Percentiles rank a stretch among this genome's conserved stretches.
These are phyloP conservation scores for Adansonia rubrostipa DNA, from an alignment of 441 rosid species.

Conservation along the genomic window DNA sequence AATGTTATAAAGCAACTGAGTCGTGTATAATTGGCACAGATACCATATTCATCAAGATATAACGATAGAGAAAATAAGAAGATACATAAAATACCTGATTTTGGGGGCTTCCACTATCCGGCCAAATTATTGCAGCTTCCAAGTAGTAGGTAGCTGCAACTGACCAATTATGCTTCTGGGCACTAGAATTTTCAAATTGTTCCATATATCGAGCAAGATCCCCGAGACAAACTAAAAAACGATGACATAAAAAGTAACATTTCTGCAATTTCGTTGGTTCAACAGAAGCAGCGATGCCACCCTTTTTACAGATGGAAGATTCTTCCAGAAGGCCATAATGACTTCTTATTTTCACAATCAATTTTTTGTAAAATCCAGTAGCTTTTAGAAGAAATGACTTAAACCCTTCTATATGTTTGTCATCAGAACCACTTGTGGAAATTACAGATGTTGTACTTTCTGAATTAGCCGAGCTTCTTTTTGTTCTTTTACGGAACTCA, in stretches of 20 bases:
- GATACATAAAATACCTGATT: constrained; percentile 64
- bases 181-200: constrained; percentile 51
- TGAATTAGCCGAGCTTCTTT: constrained; percentile 43
- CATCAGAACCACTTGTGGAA: constrained; percentile 32
- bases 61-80: constrained; percentile 8
- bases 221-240: constrained; percentile 86
- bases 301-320: constrained; percentile 34
- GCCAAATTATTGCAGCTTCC: constrained; percentile 79
- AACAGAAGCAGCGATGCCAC: constrained; percentile 32
- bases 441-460: constrained; percentile 24
- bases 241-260: constrained; percentile 71
- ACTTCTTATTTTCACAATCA: constrained; percentile 52
- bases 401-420: constrained; percentile 53
- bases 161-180: constrained; percentile 69
- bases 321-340: constrained; percentile 51
- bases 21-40: constrained; percentile 21
- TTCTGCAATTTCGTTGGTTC: constrained; percentile 49
- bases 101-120: constrained; percentile 89
- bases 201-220: constrained; percentile 91
- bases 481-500: constrained; percentile 79
- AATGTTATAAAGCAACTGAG: constrained; percentile 15
- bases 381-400: constrained; percentile 68
- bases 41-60: neutral
- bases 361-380: constrained; percentile 56
- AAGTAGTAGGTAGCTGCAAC: constrained; percentile 69